A percentile compares a stretch with the other conserved stretches of the same genome.
Conservation (phyloP, 495 filamentous ascomycete species). For the Recurvomyces mirabilis region DNA sequence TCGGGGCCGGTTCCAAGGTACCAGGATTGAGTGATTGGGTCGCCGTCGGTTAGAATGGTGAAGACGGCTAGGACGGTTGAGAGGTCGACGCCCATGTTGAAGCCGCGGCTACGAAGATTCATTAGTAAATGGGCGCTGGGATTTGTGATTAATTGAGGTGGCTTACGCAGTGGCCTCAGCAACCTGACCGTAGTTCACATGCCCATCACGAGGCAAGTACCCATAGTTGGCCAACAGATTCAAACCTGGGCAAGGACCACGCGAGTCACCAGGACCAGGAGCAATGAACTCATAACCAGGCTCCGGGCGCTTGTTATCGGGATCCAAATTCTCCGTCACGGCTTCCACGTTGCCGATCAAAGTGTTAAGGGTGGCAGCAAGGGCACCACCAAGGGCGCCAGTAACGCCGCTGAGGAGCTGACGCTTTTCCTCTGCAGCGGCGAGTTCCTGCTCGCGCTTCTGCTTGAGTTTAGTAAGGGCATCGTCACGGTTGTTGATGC, state of each 20-base stretch:
- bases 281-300: constrained; percentile 1
- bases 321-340: background rate
- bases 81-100: constrained; percentile 32
- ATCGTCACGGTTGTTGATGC: constrained; percentile 1
- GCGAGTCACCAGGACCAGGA: constrained; percentile 2
- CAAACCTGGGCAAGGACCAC: constrained; percentile 41
- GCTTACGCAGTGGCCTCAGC: constrained; percentile 23
- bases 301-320: constrained; percentile 8
- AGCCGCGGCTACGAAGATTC: constrained; percentile 30
- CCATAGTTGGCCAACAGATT: constrained; percentile 44
- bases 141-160: no score
- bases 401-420: background rate
- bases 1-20: constrained; percentile 28
- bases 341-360: no score
- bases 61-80: constrained; percentile 27
- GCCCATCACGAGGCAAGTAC: constrained; percentile 32
- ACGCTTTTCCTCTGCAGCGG: constrained; percentile 4
- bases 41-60: constrained; percentile 29
- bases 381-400: background rate
- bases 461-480: background rate
- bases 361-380: background rate
- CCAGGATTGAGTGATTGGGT: constrained; percentile 27
- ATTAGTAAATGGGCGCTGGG: no score
- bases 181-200: constrained; percentile 23
- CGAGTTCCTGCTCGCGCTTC: constrained; percentile 5